Percentiles rank a stretch among this genome's conserved stretches.
Conservation (phyloP, 2,329 filamentous ascomycete genomes). For the Furcasterigmium sp. region DNA sequence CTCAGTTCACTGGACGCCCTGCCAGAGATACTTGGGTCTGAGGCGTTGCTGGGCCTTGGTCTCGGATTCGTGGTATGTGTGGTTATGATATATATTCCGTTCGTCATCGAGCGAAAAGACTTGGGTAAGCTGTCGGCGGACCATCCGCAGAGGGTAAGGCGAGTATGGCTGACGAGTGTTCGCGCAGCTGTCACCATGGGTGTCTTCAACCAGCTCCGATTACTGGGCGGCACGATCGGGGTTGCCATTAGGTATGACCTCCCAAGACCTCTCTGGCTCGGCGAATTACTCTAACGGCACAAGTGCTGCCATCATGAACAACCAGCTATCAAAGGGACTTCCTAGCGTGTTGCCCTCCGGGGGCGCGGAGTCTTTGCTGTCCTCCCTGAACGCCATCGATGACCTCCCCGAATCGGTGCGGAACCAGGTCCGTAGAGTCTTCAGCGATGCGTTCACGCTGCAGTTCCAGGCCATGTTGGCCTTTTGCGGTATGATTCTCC, state of each 20-base stretch:
- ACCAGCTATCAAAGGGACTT: slow-evolving; percentile 2
- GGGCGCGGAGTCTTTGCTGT: not conserved
- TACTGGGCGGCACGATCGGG: slow-evolving; percentile 29
- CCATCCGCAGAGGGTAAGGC: slow-evolving; percentile 1
- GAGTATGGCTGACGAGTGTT: slow-evolving; percentile 1
- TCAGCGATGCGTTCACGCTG: slow-evolving; percentile 3
- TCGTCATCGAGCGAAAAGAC: slow-evolving; percentile 23
- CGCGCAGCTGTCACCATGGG: slow-evolving; percentile 26
- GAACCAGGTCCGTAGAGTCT: not conserved
- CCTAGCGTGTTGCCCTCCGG: not conserved
- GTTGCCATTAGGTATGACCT: slow-evolving; percentile 24
- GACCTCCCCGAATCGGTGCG: not conserved
- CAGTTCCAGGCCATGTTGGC: slow-evolving; percentile 4
- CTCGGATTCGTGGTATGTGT: slow-evolving; percentile 26
- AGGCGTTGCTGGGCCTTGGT: slow-evolving; percentile 29
- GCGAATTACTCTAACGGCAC: not conserved
- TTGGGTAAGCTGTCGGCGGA: slow-evolving; percentile 16
- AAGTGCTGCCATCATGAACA: slow-evolving; percentile 1
- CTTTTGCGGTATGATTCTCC: slow-evolving; percentile 1
- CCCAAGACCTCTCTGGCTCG: not conserved
- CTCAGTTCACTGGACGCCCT: slow-evolving; percentile 14
- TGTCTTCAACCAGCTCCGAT: slow-evolving; percentile 29
- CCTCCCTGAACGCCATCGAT: slow-evolving; percentile 1
- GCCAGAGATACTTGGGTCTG: slow-evolving; percentile 23
- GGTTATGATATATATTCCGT: slow-evolving; percentile 21